Evolutionary conservation across 805 yeast species (phyloP).

Genomic region (Kockiozyma suomiensis): DNA sequence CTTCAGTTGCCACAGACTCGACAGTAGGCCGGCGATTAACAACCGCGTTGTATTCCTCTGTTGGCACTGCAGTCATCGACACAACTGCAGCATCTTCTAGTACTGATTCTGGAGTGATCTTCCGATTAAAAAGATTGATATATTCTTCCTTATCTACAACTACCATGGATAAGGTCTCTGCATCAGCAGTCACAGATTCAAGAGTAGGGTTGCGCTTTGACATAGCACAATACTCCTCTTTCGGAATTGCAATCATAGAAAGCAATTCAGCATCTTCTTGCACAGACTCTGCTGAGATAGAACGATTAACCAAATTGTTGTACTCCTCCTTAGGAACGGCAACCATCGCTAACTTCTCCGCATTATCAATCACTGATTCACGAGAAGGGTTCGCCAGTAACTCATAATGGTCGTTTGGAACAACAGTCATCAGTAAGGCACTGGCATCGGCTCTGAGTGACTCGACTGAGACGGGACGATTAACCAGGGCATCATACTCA

Average conservation of each 20-base stretch:
- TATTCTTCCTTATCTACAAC: constrained; percentile 1
- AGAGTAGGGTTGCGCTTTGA: constrained; percentile 3
- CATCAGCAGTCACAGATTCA: constrained; percentile 9
- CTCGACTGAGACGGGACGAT: background rate
- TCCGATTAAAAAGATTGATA: constrained; percentile 1
- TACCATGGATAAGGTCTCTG: background rate
- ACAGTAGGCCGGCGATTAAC: background rate
- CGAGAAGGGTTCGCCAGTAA: background rate
- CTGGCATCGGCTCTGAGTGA: background rate
- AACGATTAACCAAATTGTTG: constrained; percentile 7
- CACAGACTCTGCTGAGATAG: background rate
- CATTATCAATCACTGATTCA: constrained; percentile 21
- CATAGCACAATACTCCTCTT: constrained; percentile 31
- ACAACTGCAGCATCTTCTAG: constrained; percentile 8
- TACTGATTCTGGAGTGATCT: constrained; percentile 14
- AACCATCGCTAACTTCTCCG: constrained; percentile 28
- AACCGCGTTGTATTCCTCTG: constrained; percentile 37
- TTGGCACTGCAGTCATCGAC: constrained; percentile 29
- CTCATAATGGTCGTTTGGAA: constrained; percentile 30
- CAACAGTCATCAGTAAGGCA: background rate
- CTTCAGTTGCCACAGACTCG: constrained; percentile 21
- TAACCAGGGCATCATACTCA: constrained; percentile 30
- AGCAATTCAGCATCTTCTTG: constrained; percentile 23
- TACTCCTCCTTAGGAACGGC: constrained; percentile 37
- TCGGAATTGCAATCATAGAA: constrained; percentile 34